A percentile compares a stretch with the other conserved stretches of the same genome.
Conservation (phyloP, 192 early-diverging fungal genomes). For the Helicostylum pulchrum region DNA sequence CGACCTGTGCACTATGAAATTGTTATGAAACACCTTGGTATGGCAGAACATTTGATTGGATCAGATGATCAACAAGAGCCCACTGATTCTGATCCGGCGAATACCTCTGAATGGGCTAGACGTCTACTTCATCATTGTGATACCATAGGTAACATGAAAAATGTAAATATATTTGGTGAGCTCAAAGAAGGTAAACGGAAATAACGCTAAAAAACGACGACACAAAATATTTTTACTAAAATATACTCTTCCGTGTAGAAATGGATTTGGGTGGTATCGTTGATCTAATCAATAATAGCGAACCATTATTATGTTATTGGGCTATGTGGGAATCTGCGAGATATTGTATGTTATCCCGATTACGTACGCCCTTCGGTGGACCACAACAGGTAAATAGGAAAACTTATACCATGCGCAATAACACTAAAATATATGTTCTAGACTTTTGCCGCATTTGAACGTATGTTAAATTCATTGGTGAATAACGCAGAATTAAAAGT, state of each 20-base stretch:
- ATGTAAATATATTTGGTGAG: slow-evolving; percentile 1
- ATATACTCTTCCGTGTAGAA: background rate
- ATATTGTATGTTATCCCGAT: slow-evolving; percentile 66
- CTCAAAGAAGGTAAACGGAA: slow-evolving; percentile 8
- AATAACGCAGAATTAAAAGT: background rate
- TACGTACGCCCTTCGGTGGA: slow-evolving; percentile 73
- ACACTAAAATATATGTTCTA: slow-evolving; percentile 21
- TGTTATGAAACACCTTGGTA: slow-evolving; percentile 50
- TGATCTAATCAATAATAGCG: slow-evolving; percentile 15
- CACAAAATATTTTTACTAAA: background rate
- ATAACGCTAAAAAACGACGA: background rate
- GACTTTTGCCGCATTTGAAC: slow-evolving; percentile 53
- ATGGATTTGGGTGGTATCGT: slow-evolving; percentile 2
- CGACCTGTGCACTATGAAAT: slow-evolving; percentile 63
- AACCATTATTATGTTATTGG: slow-evolving; percentile 59
- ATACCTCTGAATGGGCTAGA: slow-evolving; percentile 41
- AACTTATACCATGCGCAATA: background rate
- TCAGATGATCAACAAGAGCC: slow-evolving; percentile 2
- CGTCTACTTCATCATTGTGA: slow-evolving; percentile 63
- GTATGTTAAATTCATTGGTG: slow-evolving; percentile 38
- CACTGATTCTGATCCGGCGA: background rate
- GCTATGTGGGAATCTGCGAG: slow-evolving; percentile 71
- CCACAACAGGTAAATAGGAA: slow-evolving; percentile 53
- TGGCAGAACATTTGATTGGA: slow-evolving; percentile 35
- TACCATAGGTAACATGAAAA: slow-evolving; percentile 14